Evolutionary conservation across 495 filamentous ascomycete species (phyloP).

Genomic region (Aspergillus sparsus): DNA sequence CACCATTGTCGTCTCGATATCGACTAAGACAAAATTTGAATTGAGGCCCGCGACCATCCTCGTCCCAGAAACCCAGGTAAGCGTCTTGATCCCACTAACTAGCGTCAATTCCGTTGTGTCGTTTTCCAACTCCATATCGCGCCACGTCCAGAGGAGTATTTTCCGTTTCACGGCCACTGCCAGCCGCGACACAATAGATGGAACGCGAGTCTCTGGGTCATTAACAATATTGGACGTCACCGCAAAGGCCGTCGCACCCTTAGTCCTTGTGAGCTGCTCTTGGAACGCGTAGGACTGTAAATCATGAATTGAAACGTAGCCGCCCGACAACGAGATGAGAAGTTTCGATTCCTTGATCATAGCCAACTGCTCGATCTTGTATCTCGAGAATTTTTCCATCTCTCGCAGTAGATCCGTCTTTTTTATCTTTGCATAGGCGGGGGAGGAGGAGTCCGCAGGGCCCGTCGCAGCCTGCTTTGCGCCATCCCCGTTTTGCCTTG

Average conservation of each 20-base stretch:
- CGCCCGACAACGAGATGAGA: conserved; percentile 86
- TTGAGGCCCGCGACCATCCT: conserved; percentile 85
- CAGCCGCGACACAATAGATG: conserved; percentile 83
- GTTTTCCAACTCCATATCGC: conserved; percentile 81
- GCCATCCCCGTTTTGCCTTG: conserved; percentile 21
- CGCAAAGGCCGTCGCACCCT: conserved; percentile 85
- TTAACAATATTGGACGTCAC: conserved; percentile 93
- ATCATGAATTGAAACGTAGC: conserved; percentile 84
- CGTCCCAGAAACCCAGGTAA: conserved; percentile 87
- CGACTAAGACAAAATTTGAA: conserved; percentile 83
- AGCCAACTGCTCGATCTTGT: conserved; percentile 87
- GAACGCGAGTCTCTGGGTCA: conserved; percentile 81
- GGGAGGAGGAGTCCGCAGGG: neutral
- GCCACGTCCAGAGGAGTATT: conserved; percentile 89
- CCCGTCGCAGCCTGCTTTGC: conserved; percentile 11
- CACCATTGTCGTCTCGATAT: conserved; percentile 69
- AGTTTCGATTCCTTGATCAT: conserved; percentile 92
- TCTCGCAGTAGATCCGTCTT: conserved; percentile 86
- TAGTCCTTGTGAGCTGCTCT: conserved; percentile 77
- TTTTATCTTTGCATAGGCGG: conserved; percentile 42
- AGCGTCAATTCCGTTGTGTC: conserved; percentile 77
- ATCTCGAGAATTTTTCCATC: conserved; percentile 87
- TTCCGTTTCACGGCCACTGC: conserved; percentile 91
- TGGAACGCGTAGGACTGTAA: conserved; percentile 78
- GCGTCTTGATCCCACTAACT: conserved; percentile 73